Evolutionary conservation across 225 moss, liverwort and hornwort genomes (phyloP).

Genomic region (Asterella californica): DNA sequence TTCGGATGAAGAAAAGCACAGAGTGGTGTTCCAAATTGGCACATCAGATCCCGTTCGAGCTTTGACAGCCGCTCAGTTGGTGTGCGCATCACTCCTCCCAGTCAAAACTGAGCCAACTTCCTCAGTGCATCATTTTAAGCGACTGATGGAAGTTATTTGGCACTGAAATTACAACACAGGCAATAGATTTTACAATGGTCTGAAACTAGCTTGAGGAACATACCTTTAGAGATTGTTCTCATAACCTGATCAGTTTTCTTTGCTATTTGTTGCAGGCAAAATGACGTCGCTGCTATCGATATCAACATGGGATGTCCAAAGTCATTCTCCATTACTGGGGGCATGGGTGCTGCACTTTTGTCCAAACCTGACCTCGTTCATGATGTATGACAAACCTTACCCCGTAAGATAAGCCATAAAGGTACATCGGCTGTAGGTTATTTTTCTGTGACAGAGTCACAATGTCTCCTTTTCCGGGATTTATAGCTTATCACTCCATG

Average conservation of each 20-base stretch:
- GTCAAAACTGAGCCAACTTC: background rate
- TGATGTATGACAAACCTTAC: constrained; percentile 39
- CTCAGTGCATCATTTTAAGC: background rate
- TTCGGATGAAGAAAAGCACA: constrained; percentile 58
- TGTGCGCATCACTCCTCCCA: constrained; percentile 34
- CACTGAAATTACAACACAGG: background rate
- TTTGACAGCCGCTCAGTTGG: constrained; percentile 63
- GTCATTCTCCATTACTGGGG: constrained; percentile 74
- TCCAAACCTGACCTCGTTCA: constrained; percentile 77
- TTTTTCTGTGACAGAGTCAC: background rate
- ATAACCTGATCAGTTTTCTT: background rate
- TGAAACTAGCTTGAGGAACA: background rate
- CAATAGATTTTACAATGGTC: background rate
- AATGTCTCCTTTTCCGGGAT: background rate
- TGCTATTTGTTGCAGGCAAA: constrained; percentile 30
- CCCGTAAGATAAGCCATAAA: background rate
- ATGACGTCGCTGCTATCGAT: constrained; percentile 77
- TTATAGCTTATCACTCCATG: background rate
- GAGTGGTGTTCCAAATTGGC: constrained; percentile 84
- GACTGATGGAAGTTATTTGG: background rate
- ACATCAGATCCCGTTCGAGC: constrained; percentile 76
- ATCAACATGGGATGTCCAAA: constrained; percentile 96
- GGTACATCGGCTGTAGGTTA: background rate
- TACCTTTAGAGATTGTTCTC: background rate
- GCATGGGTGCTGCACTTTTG: constrained; percentile 86